phyloP scores from a whole-genome alignment of 495 filamentous ascomycete species.

The Hypomontagnella monticulosa region DNA sequence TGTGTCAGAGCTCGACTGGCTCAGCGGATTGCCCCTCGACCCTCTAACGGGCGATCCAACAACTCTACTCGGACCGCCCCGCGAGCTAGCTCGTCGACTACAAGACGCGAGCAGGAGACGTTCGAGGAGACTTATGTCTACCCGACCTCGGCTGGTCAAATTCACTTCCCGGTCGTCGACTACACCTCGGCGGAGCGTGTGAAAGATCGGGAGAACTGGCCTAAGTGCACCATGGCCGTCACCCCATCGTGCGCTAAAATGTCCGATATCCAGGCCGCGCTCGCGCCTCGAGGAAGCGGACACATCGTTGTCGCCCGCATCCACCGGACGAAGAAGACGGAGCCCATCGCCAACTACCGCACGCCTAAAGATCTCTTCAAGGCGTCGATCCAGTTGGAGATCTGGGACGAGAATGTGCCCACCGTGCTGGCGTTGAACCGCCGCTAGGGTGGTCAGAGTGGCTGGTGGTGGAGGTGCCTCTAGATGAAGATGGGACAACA shows the following conservation, averaged over 20 bases:
- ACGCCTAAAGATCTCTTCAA: conserved; percentile 18
- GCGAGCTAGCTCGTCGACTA: no score
- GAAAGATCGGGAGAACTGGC: neutral
- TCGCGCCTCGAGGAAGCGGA: conserved; percentile 19
- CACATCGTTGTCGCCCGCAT: conserved; percentile 29
- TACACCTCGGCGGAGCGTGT: conserved; percentile 19
- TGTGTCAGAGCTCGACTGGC: no score
- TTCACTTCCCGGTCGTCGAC: conserved; percentile 42
- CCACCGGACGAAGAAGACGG: conserved; percentile 9
- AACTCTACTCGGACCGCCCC: no score
- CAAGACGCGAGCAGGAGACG: neutral
- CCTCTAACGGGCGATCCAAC: no score
- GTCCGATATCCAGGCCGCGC: conserved; percentile 25
- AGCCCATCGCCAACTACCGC: conserved; percentile 13
- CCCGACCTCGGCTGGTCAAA: conserved; percentile 24
- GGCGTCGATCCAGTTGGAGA: conserved; percentile 37
- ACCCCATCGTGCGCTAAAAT: conserved; percentile 26
- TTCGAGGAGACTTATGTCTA: conserved; percentile 36
- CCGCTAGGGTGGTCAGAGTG: neutral
- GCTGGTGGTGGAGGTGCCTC: neutral
- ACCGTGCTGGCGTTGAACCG: neutral
- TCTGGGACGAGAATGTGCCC: conserved; percentile 26
- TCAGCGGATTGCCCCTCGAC: no score
- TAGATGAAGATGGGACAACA: neutral
- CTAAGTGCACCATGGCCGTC: conserved; percentile 36